Conservation (phyloP, 768 basidiomycete genomes). For the Suillus weaverae region DNA sequence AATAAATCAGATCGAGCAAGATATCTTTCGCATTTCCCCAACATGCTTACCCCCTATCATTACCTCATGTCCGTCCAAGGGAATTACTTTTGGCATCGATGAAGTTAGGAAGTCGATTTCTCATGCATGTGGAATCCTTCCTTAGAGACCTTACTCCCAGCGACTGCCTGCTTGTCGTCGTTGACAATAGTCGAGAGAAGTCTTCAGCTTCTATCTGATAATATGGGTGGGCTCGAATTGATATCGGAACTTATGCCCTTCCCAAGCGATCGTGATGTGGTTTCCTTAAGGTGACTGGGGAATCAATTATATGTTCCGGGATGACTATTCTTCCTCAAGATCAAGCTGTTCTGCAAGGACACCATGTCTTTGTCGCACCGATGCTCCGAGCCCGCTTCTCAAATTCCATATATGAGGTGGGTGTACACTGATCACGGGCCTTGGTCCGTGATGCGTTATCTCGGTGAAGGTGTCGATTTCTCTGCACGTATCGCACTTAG, state of each 20-base stretch:
- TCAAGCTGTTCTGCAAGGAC: not conserved
- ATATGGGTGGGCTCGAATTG: not conserved
- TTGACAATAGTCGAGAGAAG: not conserved
- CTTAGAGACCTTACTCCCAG: not conserved
- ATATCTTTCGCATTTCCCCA: conserved; percentile 55
- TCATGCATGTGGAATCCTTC: conserved; percentile 52
- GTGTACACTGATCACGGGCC: not conserved
- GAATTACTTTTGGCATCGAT: conserved; percentile 57
- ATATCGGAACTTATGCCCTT: not conserved
- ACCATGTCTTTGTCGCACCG: not conserved
- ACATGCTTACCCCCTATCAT: conserved; percentile 68
- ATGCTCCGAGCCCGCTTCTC: not conserved
- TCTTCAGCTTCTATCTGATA: not conserved
- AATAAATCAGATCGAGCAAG: conserved; percentile 44
- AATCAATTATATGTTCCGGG: not conserved
- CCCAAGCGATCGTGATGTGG: not conserved
- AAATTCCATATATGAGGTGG: not conserved
- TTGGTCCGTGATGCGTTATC: not conserved
- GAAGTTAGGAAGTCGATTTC: conserved; percentile 56
- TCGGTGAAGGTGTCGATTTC: not conserved
- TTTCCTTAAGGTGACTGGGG: not conserved
- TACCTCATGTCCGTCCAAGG: conserved; percentile 47
- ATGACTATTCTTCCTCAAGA: not conserved
- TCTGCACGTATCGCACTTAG: not conserved
- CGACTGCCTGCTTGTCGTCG: not conserved